Base-by-base conservation (phyloP, 345 rosid genomes). In the Hevea brasiliensis region DNA sequence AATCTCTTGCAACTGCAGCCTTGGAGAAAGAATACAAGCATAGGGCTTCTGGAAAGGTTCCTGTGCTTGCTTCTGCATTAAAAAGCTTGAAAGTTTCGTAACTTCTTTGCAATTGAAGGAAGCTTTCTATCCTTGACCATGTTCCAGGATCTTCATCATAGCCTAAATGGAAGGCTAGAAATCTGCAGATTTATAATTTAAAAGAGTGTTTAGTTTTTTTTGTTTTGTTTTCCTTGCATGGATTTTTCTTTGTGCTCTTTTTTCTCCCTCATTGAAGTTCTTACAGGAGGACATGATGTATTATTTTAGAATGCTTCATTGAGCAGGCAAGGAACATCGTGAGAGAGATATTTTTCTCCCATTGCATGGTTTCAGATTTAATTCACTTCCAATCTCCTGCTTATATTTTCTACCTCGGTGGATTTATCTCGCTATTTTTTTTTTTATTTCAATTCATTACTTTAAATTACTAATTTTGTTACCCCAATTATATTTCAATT, bases 21-120 rank as follows among this genome's bases (percentile, higher is more conserved):
- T 74, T 93, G 84, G 94, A 93, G 86, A 91, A 89, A 76, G 96
- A 89, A 75, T 96, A 93, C 90, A 93, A 89, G 85, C 88, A 81
- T 74, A 86, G 85, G 76, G 88, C 98, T 70, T 84, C 96, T 0
- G 82, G 27, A 67, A 93, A 93, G 83, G 92, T 96, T 7, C 37
- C 74, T 14, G 84, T 87, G 75, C 89, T 96, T 62, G 65, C 89
- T 29, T 81, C 87, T 42, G 88, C 96, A n/a, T 78, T 96, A 68
- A 90, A 85, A 85, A 87, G 82, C 87, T 83, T 96, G 90, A 86
- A 85, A 84, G 61, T 86, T 67, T 89, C 81, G 6, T 80, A 61
- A 82, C 62, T 55, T 67, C 40, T 7, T 45, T 47, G 37, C 27
- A 17, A 58, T 76, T 65, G 70, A 45, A 57, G 74, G 72, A 55